Evolutionary conservation across 208 protist species (phyloP).

Genomic region (Entamoeba moshkovskii): DNA sequence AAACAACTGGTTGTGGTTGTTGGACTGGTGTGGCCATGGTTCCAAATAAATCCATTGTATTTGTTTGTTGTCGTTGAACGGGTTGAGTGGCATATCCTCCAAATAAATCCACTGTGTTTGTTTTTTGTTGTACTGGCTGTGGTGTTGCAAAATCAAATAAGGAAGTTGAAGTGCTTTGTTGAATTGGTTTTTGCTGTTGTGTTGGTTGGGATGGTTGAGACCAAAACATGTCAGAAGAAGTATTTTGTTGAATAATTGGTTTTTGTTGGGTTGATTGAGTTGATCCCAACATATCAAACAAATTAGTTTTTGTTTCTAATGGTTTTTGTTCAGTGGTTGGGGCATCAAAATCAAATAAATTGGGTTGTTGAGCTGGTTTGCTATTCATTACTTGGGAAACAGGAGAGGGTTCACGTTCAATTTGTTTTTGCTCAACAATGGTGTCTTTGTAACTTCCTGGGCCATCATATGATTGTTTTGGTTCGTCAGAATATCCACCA

Average conservation of each 20-base stretch:
- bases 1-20: background rate
- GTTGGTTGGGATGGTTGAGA: background rate
- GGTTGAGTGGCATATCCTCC: background rate
- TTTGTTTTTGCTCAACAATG: background rate
- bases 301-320: background rate
- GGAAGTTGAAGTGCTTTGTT: background rate
- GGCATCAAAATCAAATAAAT: background rate
- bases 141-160: background rate
- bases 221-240: background rate
- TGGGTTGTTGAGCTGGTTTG: background rate
- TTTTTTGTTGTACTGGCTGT: background rate
- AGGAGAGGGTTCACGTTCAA: background rate
- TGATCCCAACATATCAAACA: background rate
- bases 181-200: background rate
- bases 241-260: background rate
- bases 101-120: background rate
- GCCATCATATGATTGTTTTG: background rate
- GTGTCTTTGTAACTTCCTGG: background rate
- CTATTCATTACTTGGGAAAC: background rate
- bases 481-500: background rate
- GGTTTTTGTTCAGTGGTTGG: background rate
- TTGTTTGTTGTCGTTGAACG: background rate
- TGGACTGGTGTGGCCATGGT: background rate
- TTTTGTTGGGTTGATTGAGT: background rate
- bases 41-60: background rate